Base-by-base conservation (phyloP, 331 rosid genomes). In the Quercus lobata region DNA sequence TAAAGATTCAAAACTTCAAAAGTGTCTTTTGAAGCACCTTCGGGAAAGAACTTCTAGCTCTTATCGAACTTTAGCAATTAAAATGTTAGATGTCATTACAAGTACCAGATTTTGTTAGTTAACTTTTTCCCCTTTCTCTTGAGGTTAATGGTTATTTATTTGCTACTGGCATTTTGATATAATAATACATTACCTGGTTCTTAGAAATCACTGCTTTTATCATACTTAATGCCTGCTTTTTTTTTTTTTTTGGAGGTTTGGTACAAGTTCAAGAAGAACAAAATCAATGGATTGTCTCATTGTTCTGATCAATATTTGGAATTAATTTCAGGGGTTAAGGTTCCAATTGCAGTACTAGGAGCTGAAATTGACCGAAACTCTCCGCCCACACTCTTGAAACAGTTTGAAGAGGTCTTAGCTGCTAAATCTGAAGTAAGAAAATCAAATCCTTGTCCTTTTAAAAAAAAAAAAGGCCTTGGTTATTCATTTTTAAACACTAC, bases 341-440 rank as follows among this genome's bases (percentile, higher is more conserved):
- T 70, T 87, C 97, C 89, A 7, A 82, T 87, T 80, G 80, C 93
- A 25, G 29, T 92, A 46, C 92, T 88, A 19, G 98, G 97, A 87
- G 97, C 89, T 24, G 89, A 88, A 91, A 57, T 62, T 35, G 97
- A 94, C 80, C 25, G 15, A 1, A 0, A 54, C 15, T 75, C 91
- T 81, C 97, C 94, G 24, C 94, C 92, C 0, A 76, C 76, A 80
- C 82, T 88, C 34, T 24, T 94, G 79, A 83, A 81, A 70, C 89
- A 94, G 87, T 89, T 87, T 68, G 86, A 91, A 73, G 81, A 79
- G 71, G 73, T 70, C 78, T 84, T 91, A 58, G 25, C 53, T 55
- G 82, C 86, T 69, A 88, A 82, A 73, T 11, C 89, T 60, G 84
- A 73, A 41, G 46, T 41, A 41, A 41, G 46, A 41, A 37, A 41